These are phyloP conservation scores for Phalaenopsis hybrid DNA, from an alignment of 116 monocot species.

Conservation along the genomic window DNA sequence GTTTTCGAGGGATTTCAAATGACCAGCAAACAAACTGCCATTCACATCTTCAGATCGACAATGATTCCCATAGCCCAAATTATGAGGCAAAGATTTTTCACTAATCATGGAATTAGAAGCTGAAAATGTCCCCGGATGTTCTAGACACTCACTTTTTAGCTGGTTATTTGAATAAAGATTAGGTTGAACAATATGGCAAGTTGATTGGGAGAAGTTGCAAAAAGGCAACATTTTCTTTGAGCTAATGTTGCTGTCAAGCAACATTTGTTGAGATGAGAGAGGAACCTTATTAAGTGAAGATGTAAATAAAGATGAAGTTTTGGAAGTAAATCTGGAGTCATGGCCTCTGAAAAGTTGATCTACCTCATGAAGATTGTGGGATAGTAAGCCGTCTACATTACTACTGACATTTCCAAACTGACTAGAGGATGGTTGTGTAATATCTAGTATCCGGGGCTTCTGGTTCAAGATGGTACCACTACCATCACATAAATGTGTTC, in stretches of 20 bases:
- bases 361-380: neutral
- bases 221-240: neutral
- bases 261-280: conserved; percentile 3
- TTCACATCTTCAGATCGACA: neutral
- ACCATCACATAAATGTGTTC: conserved; percentile 17
- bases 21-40: neutral
- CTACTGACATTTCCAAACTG: conserved; percentile 1
- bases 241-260: neutral
- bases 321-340: neutral
- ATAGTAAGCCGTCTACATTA: neutral
- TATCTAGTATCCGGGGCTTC: conserved; percentile 5
- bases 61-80: neutral
- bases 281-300: conserved; percentile 5
- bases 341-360: neutral
- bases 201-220: neutral
- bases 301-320: conserved; percentile 14
- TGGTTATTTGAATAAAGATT: neutral
- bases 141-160: neutral
- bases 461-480: conserved; percentile 6
- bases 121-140: neutral
- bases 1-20: neutral
- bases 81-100: neutral
- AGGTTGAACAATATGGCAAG: neutral
- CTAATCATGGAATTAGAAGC: neutral
- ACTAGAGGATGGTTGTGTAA: neutral